Evolutionary conservation across 2,329 filamentous ascomycete species (phyloP), one percentile per base, ranked within the genome.

Genomic region (Sporothrix euskadiensis): DNA sequence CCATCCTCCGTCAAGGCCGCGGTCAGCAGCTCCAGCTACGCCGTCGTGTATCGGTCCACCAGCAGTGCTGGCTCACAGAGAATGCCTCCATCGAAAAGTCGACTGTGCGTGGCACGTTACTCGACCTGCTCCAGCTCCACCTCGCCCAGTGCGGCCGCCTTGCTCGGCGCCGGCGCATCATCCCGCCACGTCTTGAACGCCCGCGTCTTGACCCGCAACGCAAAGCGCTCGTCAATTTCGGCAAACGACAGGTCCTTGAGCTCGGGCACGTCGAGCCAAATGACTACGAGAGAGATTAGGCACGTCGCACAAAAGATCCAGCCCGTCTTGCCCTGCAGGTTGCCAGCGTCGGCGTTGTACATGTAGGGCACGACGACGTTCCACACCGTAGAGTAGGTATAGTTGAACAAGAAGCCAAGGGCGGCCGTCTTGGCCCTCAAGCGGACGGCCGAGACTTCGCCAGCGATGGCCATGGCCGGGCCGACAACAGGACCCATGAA

Each of bases 321-420:
- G 26, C 56, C 56, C 10, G 56, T 57, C 56, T 57, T 57, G 56
- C 56, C 56, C 56, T 57, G 56, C 56, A 75, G 68, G 63, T 69
- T 47, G 63, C 71, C 71, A 22, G 56, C 71, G 32, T 73, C 71
- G 12, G 39, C 3, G 41, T 69, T 73, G 63, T 54, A 73, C 71
- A 73, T 73, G 71, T 73, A 73, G 12, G 71, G 71, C 35, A 73
- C 61, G 4, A 61, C 71, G n/a, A 73, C 70, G 35, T 72, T 72
- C 70, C 70, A 72, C 7, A 72, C 44, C 2, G 70, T 66, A 2
- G 12, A 22, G 44, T 41, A 72, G 14, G 65, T 12, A n/a, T 72
- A 72, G 14, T 72, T 72, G 12, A 72, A 72, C 8, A 47, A 16
- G 49, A 72, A 72, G 8, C 70, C 70, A 30, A 72, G 26, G 30